phyloP scores from a whole-genome alignment of 176 grass and related monocot species.

The Zizania latifolia region DNA sequence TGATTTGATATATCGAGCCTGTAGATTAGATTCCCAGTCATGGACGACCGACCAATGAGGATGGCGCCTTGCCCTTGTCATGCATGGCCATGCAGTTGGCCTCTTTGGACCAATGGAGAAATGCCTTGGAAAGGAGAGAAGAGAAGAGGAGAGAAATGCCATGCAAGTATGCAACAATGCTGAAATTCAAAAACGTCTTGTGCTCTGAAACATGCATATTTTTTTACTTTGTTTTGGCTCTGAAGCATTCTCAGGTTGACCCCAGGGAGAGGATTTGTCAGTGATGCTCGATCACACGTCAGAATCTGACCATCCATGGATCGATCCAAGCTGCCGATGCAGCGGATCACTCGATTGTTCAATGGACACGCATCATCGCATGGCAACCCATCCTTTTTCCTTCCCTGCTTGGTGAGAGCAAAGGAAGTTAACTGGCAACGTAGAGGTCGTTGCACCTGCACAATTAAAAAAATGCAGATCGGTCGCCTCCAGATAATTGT shows the following conservation, averaged over 20 bases:
- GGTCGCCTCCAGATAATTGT: background rate
- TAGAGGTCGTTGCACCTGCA: background rate
- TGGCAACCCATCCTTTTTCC: background rate
- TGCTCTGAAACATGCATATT: too few relatives aligned
- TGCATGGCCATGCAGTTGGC: slow-evolving; percentile 7
- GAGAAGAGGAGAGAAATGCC: background rate
- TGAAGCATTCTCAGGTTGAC: background rate
- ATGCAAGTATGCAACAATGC: too few relatives aligned
- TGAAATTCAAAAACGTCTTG: background rate
- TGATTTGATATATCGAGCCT: background rate
- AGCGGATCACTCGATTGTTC: background rate
- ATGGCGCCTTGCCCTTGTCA: slow-evolving; percentile 20
- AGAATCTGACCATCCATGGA: background rate
- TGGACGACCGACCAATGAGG: background rate
- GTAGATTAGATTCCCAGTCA: background rate
- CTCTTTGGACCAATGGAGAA: background rate
- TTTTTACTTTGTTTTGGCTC: too few relatives aligned
- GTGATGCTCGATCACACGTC: slow-evolving; percentile 15
- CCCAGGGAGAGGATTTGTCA: background rate
- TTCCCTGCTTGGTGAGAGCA: background rate
- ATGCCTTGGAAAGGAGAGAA: background rate
- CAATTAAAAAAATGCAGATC: background rate
- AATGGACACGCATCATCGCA: background rate
- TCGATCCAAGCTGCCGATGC: background rate
- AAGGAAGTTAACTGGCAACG: background rate